A percentile compares a stretch with the other conserved stretches of the same genome.
phyloP scores from a whole-genome alignment of 164 flowering plant genomes.

The Umbilicus rupestris region DNA sequence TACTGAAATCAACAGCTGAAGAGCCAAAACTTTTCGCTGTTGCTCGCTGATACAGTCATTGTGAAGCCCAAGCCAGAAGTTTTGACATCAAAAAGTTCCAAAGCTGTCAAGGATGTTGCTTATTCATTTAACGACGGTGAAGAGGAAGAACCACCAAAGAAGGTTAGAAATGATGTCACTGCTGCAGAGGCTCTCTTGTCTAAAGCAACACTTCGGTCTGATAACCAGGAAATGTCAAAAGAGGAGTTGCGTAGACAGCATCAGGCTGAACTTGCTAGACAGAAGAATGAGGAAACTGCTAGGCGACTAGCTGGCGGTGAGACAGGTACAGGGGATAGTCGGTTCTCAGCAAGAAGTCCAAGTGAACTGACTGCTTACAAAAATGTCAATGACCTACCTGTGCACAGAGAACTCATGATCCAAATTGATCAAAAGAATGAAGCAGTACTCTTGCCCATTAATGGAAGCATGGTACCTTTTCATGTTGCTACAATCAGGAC shows the following conservation, averaged over 20 bases:
- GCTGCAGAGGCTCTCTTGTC: slow-evolving; percentile 23
- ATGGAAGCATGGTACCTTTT: slow-evolving; percentile 79
- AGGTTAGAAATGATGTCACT: slow-evolving; percentile 20
- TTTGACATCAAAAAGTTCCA: slow-evolving; percentile 42
- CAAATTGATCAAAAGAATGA: slow-evolving; percentile 77
- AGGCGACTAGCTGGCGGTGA: slow-evolving; percentile 66
- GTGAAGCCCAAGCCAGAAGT: slow-evolving; percentile 38
- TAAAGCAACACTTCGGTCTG: slow-evolving; percentile 65
- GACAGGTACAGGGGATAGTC: slow-evolving; percentile 23
- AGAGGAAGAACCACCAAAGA: slow-evolving; percentile 49
- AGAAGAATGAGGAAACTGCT: slow-evolving; percentile 83
- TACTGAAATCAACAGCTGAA: slow-evolving; percentile 29
- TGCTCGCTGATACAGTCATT: slow-evolving; percentile 72
- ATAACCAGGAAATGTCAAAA: slow-evolving; percentile 58
- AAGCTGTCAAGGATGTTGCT: slow-evolving; percentile 57
- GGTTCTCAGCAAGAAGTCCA: slow-evolving; percentile 18
- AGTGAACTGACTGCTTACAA: slow-evolving; percentile 57
- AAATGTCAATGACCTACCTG: slow-evolving; percentile 58
- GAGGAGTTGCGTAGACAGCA: slow-evolving; percentile 76
- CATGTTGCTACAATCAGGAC: slow-evolving; percentile 68
- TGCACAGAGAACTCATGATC: slow-evolving; percentile 53
- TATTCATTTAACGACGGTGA: slow-evolving; percentile 76
- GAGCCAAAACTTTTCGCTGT: slow-evolving; percentile 38
- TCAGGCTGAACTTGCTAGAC: slow-evolving; percentile 78
- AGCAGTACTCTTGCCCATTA: slow-evolving; percentile 61